phyloP scores from a whole-genome alignment of 176 grass and related monocot genomes.

The Pharus latifolius region DNA sequence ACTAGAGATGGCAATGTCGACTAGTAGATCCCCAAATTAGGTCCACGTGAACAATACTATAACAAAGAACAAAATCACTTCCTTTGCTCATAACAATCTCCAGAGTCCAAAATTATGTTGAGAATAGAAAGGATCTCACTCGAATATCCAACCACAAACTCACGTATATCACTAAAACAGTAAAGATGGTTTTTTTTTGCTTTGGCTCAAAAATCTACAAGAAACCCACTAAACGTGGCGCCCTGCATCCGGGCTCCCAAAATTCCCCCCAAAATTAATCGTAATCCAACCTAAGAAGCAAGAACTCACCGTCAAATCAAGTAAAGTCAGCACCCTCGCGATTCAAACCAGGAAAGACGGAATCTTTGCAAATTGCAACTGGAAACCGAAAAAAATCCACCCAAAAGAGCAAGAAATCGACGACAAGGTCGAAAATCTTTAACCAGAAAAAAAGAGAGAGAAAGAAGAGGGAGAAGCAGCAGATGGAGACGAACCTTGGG shows the following conservation, averaged over 20 bases:
- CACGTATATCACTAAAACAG: not conserved
- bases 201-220: not conserved
- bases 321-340: not conserved
- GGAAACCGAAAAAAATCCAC: no score
- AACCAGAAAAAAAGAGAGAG: not conserved
- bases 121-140: not conserved
- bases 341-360: not conserved
- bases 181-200: not conserved
- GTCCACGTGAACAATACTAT: no score
- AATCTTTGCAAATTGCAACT: not conserved
- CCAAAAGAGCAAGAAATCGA: not conserved
- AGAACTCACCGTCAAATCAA: not conserved
- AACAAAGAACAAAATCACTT: no score
- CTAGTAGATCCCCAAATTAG: no score
- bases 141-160: not conserved
- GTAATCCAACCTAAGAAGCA: not conserved
- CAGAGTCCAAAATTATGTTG: not conserved
- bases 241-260: not conserved
- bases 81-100: no score
- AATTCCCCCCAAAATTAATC: not conserved
- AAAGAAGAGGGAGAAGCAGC: not conserved
- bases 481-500: slow-evolving; percentile 1
- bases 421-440: not conserved
- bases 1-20: no score
- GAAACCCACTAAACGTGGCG: not conserved